Evolutionary conservation across 768 basidiomycete genomes (phyloP).

Genomic region (Xanthoconium stramineum): DNA sequence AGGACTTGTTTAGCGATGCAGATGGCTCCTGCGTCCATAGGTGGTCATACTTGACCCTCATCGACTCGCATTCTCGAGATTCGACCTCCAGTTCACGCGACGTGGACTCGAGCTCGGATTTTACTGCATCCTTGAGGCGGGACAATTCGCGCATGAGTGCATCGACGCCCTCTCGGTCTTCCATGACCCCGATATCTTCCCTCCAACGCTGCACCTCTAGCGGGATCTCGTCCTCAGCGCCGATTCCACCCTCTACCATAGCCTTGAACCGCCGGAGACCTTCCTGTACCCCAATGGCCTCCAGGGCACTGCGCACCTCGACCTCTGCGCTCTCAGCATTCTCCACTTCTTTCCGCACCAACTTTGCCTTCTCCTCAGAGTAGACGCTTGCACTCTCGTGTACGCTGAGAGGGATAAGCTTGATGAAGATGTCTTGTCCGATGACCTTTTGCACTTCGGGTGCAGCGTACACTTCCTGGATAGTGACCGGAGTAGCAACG

Average conservation of each 20-base stretch:
- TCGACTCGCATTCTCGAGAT: conserved; percentile 81
- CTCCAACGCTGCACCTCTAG: conserved; percentile 69
- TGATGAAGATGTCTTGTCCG: conserved; percentile 84
- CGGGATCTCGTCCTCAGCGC: conserved; percentile 64
- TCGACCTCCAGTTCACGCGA: conserved; percentile 75
- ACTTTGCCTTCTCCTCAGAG: conserved; percentile 97
- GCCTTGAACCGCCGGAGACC: conserved; percentile 65
- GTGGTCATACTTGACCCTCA: conserved; percentile 85
- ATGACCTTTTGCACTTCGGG: conserved; percentile 94
- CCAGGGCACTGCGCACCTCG: conserved; percentile 74
- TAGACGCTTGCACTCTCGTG: conserved; percentile 96
- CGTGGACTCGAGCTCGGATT: conserved; percentile 57
- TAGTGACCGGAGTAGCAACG: conserved; percentile 82
- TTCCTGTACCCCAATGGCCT: conserved; percentile 75
- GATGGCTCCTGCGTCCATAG: conserved; percentile 86
- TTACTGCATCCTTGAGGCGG: conserved; percentile 55
- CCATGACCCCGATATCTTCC: conserved; percentile 68
- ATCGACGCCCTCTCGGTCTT: conserved; percentile 68
- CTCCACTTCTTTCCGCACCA: conserved; percentile 87
- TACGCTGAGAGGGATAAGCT: conserved; percentile 87
- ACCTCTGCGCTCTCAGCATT: conserved; percentile 79
- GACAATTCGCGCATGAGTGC: conserved; percentile 56
- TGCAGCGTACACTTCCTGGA: conserved; percentile 90
- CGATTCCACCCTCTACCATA: conserved; percentile 64
- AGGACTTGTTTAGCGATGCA: conserved; percentile 62